Percentiles rank a stretch among this genome's conserved stretches.
Conservation (phyloP, 768 basidiomycete species). For the Rhodotorula taiwanensis region DNA sequence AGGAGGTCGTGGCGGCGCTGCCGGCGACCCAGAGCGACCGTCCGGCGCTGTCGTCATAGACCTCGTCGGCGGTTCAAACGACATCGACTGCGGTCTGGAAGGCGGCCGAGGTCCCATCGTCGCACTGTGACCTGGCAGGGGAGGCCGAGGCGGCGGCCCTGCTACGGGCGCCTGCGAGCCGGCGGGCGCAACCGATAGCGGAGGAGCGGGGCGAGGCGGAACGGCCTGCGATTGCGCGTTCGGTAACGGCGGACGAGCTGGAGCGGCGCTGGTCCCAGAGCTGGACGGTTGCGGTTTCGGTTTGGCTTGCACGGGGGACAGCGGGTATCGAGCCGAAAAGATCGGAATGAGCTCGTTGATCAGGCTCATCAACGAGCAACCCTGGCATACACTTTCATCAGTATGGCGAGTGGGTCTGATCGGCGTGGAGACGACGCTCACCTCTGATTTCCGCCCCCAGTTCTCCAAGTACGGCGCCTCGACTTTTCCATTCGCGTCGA, state of each 20-base stretch:
- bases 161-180: no score
- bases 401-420: neutral
- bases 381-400: conserved; percentile 48
- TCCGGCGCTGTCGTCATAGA: no score
- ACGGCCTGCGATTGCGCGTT: neutral
- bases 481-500: conserved; percentile 76
- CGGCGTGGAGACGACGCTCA: conserved; percentile 45
- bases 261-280: conserved; percentile 36
- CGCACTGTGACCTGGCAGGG: no score
- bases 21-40: no score
- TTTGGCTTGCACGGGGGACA: conserved; percentile 1
- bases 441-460: conserved; percentile 81
- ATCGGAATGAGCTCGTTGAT: conserved; percentile 69
- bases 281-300: conserved; percentile 43
- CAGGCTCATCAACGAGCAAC: conserved; percentile 65
- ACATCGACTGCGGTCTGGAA: no score
- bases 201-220: neutral
- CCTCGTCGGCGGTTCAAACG: no score
- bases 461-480: conserved; percentile 61
- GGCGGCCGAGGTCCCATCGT: no score
- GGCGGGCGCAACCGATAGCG: neutral
- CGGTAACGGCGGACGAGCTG: neutral
- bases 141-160: no score
- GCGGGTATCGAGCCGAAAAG: conserved; percentile 51
- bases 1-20: no score